Conservation (phyloP, 306 rosid genomes). For the Quercus parvula region DNA sequence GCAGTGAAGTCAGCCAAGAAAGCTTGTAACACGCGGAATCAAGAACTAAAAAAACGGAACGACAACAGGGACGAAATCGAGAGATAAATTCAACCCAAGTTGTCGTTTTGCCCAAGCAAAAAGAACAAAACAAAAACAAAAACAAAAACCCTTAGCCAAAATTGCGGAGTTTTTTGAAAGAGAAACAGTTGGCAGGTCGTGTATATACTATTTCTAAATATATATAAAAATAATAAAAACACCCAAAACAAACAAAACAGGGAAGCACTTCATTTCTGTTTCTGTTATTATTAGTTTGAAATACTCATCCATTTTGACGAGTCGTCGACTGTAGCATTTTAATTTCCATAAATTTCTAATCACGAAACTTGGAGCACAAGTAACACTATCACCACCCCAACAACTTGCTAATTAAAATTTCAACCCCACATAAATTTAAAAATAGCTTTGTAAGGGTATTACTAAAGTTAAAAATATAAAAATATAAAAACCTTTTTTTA, state of each 20-base stretch:
- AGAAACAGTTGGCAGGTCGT: slow-evolving; percentile 8
- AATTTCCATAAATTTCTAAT: too few species aligned
- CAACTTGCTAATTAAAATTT: neutral
- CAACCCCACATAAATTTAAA: neutral
- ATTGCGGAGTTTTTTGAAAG: too few species aligned
- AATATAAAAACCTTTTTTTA: too few species aligned
- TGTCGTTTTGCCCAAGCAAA: too few species aligned
- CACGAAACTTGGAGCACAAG: slow-evolving; percentile 41
- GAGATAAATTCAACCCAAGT: too few species aligned
- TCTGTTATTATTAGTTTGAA: slow-evolving; percentile 12
- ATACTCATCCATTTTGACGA: slow-evolving; percentile 17
- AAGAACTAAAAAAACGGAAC: too few species aligned
- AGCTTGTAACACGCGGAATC: too few species aligned
- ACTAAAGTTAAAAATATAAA: too few species aligned
- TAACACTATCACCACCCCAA: slow-evolving; percentile 7
- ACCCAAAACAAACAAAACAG: slow-evolving; percentile 1
- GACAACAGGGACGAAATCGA: too few species aligned
- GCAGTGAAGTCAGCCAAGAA: too few species aligned
- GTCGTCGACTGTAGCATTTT: neutral
- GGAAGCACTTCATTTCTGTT: slow-evolving; percentile 4
- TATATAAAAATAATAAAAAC: neutral
- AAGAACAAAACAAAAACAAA: too few species aligned
- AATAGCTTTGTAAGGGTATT: neutral
- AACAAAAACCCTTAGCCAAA: too few species aligned
- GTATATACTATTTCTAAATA: neutral